Base-by-base conservation (phyloP, 768 basidiomycete species). In the Serendipita sp. region DNA sequence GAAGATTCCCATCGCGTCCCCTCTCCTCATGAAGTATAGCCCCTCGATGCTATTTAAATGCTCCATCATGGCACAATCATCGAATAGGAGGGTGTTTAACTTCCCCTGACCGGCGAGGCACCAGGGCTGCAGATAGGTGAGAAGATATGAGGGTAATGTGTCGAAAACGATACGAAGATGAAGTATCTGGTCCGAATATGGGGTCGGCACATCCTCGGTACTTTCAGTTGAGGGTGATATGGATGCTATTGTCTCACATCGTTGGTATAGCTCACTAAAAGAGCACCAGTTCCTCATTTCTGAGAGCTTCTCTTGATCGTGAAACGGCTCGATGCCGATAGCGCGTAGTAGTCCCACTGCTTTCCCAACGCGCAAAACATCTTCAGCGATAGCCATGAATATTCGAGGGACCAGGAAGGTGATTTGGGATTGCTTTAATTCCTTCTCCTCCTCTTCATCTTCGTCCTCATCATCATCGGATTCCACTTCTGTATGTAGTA, bases 1-100 rank as follows among this genome's bases (percentile, higher is more conserved):
- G 67, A 89, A 89, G 68, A 85, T 81, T 54, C 81, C 83, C 76
- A 91, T 83, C 1, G 81, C 78, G 69, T 92, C 89, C n/a, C 89
- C 88, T 65, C 79, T 77, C 45, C 83, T 78, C 86, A 89, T 91
- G 66, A 92, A 73, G 68, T 80, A 90, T 2, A 91, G 65, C 69
- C 84, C 82, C 68, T 91, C 85, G 16, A 89, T 78, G 0, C 83
- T 78, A 8, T 72, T 70, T 23, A 91, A 73, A 73, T 91, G 88
- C 32, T 73, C 56, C 68, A 66, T 70, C 41, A 72, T 64, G 3
- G 78, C 79, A 70, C 89, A 90, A 44, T 89, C 85, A 3, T 84
- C 82, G 1, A 81, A 76, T 11, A 89, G 72, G 28, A 86, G 78
- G n/a, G 74, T 78, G 1, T 80, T 80, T 11, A 91, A 74, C 23